These are phyloP conservation scores for Zizania palustris DNA, from an alignment of 202 grass and related monocot species.

Conservation along the genomic window DNA sequence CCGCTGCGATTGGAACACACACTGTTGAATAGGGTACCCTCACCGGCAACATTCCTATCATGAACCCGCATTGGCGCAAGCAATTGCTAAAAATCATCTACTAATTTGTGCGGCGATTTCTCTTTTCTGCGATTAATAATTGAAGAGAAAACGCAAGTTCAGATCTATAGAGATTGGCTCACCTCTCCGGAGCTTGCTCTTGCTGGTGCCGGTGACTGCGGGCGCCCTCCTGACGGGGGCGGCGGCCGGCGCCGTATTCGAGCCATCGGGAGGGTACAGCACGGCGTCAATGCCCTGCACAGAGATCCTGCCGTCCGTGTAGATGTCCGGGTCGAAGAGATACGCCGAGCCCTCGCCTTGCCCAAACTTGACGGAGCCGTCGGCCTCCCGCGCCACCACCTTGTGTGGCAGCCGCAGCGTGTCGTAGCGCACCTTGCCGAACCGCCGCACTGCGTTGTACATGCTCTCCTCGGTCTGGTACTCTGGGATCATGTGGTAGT, in stretches of 20 bases:
- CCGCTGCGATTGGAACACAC: neutral
- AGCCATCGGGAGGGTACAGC: conserved; percentile 61
- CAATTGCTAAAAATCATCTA: conserved; percentile 25
- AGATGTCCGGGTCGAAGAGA: conserved; percentile 98
- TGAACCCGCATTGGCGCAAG: conserved; percentile 26
- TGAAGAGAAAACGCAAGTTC: conserved; percentile 17
- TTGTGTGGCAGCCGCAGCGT: conserved; percentile 93
- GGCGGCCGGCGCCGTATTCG: conserved; percentile 11
- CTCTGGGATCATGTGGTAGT: conserved; percentile 95
- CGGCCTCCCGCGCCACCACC: conserved; percentile 79
- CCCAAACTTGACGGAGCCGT: conserved; percentile 97
- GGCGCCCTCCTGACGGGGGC: conserved; percentile 52
- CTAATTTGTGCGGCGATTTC: conserved; percentile 25
- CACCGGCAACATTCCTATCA: conserved; percentile 41
- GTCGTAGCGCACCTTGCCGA: conserved; percentile 86
- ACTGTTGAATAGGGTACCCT: conserved; percentile 23
- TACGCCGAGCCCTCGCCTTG: conserved; percentile 77
- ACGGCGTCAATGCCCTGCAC: conserved; percentile 96
- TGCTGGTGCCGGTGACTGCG: conserved; percentile 40
- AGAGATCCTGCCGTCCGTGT: conserved; percentile 90
- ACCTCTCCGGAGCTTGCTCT: conserved; percentile 81
- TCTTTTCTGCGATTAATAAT: neutral
- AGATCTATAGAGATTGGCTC: conserved; percentile 51
- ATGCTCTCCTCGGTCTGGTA: conserved; percentile 99
- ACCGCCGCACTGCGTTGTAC: conserved; percentile 94